Percentiles rank a stretch among this genome's conserved stretches.
Evolutionary conservation across 108 stramenopile species (phyloP).

Genomic region (Fragilariopsis cylindrus): DNA sequence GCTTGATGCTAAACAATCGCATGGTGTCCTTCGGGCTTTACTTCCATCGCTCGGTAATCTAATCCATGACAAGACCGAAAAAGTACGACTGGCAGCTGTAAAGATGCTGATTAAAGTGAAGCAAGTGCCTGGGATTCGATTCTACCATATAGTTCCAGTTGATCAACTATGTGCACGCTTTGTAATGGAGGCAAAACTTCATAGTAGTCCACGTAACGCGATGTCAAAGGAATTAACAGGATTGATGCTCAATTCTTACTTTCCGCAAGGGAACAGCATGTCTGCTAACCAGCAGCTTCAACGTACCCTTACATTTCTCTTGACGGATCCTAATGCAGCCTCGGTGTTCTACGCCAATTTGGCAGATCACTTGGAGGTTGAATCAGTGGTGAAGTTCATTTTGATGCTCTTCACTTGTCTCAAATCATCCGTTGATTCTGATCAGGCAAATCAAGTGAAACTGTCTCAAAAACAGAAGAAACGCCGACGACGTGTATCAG

Average conservation of each 20-base stretch:
- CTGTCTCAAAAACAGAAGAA: constrained; percentile 11
- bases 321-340: constrained; percentile 75
- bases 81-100: constrained; percentile 84
- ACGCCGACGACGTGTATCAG: constrained; percentile 23
- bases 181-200: constrained; percentile 56
- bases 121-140: constrained; percentile 75
- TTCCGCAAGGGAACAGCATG: constrained; percentile 74
- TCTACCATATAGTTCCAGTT: constrained; percentile 92
- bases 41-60: constrained; percentile 85
- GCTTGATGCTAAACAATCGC: constrained; percentile 77
- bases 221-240: constrained; percentile 69
- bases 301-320: constrained; percentile 77
- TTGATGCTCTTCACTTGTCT: constrained; percentile 82
- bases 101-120: constrained; percentile 84
- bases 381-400: constrained; percentile 79
- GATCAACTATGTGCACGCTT: constrained; percentile 83
- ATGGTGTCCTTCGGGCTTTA: constrained; percentile 83
- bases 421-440: constrained; percentile 38
- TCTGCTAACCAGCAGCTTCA: constrained; percentile 69
- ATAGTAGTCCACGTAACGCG: constrained; percentile 51
- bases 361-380: constrained; percentile 54
- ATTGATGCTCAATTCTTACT: constrained; percentile 89
- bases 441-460: constrained; percentile 33
- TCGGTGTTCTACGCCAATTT: constrained; percentile 84
- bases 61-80: constrained; percentile 91